phyloP scores from a whole-genome alignment of 129 eudicot genomes.

The Artemisia tridentata region DNA sequence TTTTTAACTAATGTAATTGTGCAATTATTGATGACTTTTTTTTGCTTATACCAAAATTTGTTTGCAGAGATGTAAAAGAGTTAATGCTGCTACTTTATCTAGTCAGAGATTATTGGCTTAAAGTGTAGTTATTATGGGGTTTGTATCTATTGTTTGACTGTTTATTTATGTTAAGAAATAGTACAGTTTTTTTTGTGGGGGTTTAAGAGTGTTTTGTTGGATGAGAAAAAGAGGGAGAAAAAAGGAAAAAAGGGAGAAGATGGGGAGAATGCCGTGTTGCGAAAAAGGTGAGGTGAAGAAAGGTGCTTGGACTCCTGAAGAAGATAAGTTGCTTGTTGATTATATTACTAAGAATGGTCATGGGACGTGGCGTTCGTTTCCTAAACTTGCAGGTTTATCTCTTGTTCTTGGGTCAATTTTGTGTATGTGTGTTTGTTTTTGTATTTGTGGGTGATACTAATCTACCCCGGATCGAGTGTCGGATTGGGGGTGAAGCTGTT shows the following conservation, averaged over 20 bases:
- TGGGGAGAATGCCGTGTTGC: constrained; percentile 57
- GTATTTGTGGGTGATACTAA: no score
- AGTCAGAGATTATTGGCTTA: constrained; percentile 32
- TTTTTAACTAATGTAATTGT: constrained; percentile 11
- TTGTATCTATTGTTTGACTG: constrained; percentile 32
- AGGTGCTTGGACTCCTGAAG: constrained; percentile 89
- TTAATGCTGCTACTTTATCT: constrained; percentile 19
- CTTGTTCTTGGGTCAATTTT: neutral
- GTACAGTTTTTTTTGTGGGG: neutral
- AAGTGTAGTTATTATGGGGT: constrained; percentile 1
- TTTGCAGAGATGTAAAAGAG: constrained; percentile 22
- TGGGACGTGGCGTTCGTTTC: constrained; percentile 82
- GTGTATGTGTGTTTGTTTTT: neutral
- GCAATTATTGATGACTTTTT: constrained; percentile 25
- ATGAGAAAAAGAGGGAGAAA: constrained; percentile 31
- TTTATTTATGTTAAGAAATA: neutral
- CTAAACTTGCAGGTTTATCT: constrained; percentile 70
- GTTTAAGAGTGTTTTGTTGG: constrained; percentile 7
- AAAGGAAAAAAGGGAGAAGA: constrained; percentile 25
- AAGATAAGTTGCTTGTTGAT: constrained; percentile 77
- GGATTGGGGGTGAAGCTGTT: constrained; percentile 7
- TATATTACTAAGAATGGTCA: constrained; percentile 62
- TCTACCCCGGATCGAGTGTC: neutral
- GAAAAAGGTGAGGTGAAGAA: constrained; percentile 53
- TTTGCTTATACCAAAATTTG: constrained; percentile 16